Percentiles rank a stretch among this genome's conserved stretches.
Evolutionary conservation across 1,139 yeast genomes (phyloP).

Genomic region (Suhomyces taliae): DNA sequence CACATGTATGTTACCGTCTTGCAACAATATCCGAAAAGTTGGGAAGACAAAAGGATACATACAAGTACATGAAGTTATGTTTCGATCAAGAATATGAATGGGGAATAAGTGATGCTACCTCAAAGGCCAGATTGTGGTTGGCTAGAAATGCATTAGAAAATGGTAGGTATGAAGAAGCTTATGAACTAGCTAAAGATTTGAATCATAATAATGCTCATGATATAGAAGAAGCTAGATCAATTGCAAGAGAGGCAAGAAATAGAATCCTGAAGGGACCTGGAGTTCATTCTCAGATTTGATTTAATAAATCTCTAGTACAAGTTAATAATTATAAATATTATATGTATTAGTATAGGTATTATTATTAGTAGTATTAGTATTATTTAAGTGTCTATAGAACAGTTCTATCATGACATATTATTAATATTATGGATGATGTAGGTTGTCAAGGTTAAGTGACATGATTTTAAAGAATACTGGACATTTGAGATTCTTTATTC

Average conservation of each 20-base stretch:
- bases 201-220: constrained; percentile 80
- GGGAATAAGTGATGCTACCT: constrained; percentile 74
- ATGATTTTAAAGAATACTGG: not conserved
- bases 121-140: constrained; percentile 85
- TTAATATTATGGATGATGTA: constrained; percentile 4
- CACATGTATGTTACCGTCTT: constrained; percentile 61
- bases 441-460: not conserved
- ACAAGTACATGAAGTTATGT: constrained; percentile 69
- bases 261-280: constrained; percentile 29
- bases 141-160: constrained; percentile 66
- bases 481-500: constrained; percentile 1
- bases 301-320: too few relatives aligned
- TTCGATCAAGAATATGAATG: constrained; percentile 65
- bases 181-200: constrained; percentile 70
- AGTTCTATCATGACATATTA: constrained; percentile 4
- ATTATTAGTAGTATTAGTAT: constrained; percentile 1
- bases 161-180: constrained; percentile 66
- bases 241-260: constrained; percentile 70
- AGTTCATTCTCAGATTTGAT: not conserved
- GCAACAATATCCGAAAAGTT: constrained; percentile 67
- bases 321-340: not conserved
- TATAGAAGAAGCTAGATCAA: constrained; percentile 83
- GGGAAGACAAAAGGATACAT: constrained; percentile 55
- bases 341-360: not conserved
- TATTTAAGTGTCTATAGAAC: constrained; percentile 6